phyloP scores from a whole-genome alignment of 352 stramenopile species.

The Phytophthora pisi region DNA sequence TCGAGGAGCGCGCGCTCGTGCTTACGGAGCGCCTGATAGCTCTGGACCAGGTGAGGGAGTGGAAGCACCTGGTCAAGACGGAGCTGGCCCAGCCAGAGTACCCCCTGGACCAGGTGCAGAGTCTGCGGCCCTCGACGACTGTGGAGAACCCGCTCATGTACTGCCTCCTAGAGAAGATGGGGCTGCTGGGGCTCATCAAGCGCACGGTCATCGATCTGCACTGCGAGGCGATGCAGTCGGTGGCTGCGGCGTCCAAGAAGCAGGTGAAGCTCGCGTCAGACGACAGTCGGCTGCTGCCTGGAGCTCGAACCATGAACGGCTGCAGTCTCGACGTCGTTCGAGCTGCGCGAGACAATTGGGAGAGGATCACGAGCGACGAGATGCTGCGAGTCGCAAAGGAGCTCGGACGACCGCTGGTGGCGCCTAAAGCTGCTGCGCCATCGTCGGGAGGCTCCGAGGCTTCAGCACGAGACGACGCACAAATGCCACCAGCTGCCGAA shows the following conservation, averaged over 20 bases:
- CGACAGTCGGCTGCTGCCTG: conserved; percentile 29
- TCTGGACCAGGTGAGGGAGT: conserved; percentile 52
- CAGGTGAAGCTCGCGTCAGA: conserved; percentile 31
- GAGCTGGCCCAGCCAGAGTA: conserved; percentile 61
- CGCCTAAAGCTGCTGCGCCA: background rate
- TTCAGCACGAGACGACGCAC: conserved; percentile 3
- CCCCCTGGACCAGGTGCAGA: conserved; percentile 46
- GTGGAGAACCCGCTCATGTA: conserved; percentile 46
- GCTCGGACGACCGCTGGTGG: conserved; percentile 42
- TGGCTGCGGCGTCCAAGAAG: conserved; percentile 25
- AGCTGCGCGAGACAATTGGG: conserved; percentile 52
- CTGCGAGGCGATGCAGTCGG: conserved; percentile 40
- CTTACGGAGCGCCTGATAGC: conserved; percentile 54
- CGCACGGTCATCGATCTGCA: conserved; percentile 67
- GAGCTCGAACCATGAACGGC: conserved; percentile 23
- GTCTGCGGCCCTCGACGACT: conserved; percentile 9
- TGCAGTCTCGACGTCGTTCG: conserved; percentile 55
- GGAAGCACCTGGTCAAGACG: conserved; percentile 56
- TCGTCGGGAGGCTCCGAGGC: background rate
- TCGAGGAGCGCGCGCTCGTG: conserved; percentile 54
- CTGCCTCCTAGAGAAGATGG: conserved; percentile 63
- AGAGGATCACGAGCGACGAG: conserved; percentile 71
- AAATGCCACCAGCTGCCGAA: background rate
- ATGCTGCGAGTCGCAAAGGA: conserved; percentile 67
- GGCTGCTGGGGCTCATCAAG: conserved; percentile 56